Conservation (phyloP, 768 basidiomycete species). For the Phanerodontia chrysosporium region DNA sequence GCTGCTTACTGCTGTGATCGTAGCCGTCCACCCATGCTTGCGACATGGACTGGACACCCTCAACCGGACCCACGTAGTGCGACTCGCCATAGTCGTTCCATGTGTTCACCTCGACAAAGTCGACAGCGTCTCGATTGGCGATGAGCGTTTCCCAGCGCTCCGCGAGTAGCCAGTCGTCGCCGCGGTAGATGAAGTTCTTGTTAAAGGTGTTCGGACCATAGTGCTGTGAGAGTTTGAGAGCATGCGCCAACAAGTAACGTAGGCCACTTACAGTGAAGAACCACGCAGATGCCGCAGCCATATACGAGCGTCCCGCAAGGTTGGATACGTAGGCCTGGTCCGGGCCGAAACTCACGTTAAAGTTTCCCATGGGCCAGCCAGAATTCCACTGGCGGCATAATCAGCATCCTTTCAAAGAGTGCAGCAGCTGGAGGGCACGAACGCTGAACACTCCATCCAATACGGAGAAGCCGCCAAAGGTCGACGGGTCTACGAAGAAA, state of each 20-base stretch:
- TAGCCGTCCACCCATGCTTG: conserved; percentile 38
- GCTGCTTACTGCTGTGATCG: conserved; percentile 28
- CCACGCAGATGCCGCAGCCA: conserved; percentile 63
- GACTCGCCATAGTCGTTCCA: conserved; percentile 71
- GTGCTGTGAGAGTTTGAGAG: conserved; percentile 32
- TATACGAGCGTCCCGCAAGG: conserved; percentile 31
- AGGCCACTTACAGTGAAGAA: conserved; percentile 53
- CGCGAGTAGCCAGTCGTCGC: conserved; percentile 63
- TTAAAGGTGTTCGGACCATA: conserved; percentile 62
- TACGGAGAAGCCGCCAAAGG: conserved; percentile 35
- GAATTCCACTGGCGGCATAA: conserved; percentile 60
- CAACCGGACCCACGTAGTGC: conserved; percentile 47
- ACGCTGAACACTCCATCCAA: conserved; percentile 63
- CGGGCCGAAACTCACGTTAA: conserved; percentile 19
- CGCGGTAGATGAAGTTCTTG: conserved; percentile 63
- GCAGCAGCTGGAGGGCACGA: conserved; percentile 13
- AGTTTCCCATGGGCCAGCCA: conserved; percentile 61
- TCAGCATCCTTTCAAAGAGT: background rate
- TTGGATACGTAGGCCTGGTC: conserved; percentile 19
- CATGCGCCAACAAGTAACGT: background rate
- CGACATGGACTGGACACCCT: conserved; percentile 34
- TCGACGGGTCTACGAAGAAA: conserved; percentile 55
- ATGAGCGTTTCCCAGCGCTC: conserved; percentile 68
- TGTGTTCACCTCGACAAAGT: conserved; percentile 55
- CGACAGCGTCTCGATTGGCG: conserved; percentile 48